Evolutionary conservation across 176 grass and related monocot species (phyloP).

Genomic region (Pharus latifolius): DNA sequence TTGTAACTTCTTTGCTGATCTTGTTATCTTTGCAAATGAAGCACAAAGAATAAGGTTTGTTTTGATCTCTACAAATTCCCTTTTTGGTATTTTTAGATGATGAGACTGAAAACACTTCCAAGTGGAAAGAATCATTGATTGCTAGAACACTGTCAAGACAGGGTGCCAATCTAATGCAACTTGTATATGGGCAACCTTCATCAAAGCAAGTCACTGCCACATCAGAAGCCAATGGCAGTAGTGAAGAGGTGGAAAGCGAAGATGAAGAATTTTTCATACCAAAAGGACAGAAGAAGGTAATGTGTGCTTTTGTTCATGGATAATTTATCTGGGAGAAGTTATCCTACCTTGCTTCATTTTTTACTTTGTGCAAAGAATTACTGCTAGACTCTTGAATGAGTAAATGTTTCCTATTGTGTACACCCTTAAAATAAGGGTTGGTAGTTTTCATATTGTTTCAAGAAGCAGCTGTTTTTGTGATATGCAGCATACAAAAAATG

Average conservation of each 20-base stretch:
- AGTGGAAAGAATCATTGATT: constrained; percentile 86
- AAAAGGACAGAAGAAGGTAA: constrained; percentile 59
- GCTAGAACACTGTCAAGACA: constrained; percentile 42
- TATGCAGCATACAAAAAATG: constrained; percentile 42
- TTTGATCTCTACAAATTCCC: constrained; percentile 9
- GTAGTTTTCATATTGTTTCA: background rate
- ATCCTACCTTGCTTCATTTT: background rate
- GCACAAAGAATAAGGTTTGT: background rate
- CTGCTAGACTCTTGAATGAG: no score
- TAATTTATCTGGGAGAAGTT: background rate
- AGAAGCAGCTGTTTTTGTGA: constrained; percentile 15
- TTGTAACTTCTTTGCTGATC: constrained; percentile 13
- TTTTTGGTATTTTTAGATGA: constrained; percentile 34
- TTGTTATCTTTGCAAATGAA: background rate
- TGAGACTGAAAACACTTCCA: constrained; percentile 53
- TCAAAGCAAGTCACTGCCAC: constrained; percentile 1
- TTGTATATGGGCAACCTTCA: constrained; percentile 59
- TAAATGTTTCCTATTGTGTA: background rate
- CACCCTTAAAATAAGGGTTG: background rate
- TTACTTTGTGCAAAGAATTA: background rate
- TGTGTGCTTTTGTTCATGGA: constrained; percentile 5
- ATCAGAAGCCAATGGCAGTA: constrained; percentile 22
- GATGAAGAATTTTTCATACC: constrained; percentile 79
- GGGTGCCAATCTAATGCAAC: constrained; percentile 73
- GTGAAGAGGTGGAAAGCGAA: constrained; percentile 44